phyloP scores from a whole-genome alignment of 2,329 filamentous ascomycete species.

The Blastomyces silverae region DNA sequence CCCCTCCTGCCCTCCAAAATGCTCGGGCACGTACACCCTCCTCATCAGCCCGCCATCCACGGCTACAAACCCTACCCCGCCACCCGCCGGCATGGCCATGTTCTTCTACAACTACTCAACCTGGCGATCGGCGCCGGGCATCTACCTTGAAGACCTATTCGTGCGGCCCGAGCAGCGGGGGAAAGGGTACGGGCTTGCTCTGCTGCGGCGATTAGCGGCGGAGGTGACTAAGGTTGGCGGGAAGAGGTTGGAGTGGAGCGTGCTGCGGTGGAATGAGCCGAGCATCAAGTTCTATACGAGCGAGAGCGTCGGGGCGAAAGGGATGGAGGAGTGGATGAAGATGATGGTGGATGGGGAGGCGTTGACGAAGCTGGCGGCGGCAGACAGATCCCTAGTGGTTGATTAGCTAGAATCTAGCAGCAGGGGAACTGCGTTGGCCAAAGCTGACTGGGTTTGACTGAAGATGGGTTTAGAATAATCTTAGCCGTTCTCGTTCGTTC shows the following conservation, averaged over 20 bases:
- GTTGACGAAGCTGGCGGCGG: constrained; percentile 38
- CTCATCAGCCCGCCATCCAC: constrained; percentile 52
- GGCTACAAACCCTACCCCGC: constrained; percentile 34
- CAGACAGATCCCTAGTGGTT: neutral
- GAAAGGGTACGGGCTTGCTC: constrained; percentile 68
- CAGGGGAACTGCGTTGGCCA: neutral
- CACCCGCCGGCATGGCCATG: constrained; percentile 68
- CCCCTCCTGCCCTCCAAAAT: constrained; percentile 46
- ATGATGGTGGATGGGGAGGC: constrained; percentile 46
- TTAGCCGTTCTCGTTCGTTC: no score
- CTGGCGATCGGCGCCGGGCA: constrained; percentile 77
- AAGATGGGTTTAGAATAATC: neutral
- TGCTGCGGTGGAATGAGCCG: constrained; percentile 87
- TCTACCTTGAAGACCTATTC: constrained; percentile 93
- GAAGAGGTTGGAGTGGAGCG: constrained; percentile 77
- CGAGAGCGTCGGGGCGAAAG: constrained; percentile 41
- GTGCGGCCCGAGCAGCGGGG: constrained; percentile 64
- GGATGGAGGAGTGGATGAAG: constrained; percentile 45
- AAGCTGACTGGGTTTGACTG: neutral
- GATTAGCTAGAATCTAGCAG: neutral
- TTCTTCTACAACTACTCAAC: constrained; percentile 97
- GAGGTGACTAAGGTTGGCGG: constrained; percentile 68
- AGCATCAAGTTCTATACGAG: constrained; percentile 75
- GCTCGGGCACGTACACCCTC: constrained; percentile 66
- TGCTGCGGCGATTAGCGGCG: constrained; percentile 70